These are phyloP conservation scores for Ogataea hybrid DNA, from an alignment of 1,139 yeast genomes.

Conservation along the genomic window DNA sequence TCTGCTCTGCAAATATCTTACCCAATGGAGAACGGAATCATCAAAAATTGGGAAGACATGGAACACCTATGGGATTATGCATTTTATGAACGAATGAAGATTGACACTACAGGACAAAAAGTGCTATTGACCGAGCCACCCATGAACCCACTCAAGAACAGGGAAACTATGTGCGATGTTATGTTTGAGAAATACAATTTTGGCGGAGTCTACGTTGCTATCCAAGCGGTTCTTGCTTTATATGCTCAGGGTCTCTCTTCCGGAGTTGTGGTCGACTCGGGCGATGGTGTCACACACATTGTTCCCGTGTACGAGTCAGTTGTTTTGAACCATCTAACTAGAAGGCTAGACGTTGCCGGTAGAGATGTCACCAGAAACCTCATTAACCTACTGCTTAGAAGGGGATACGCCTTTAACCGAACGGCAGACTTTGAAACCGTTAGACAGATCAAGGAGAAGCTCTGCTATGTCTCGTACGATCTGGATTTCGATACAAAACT, in stretches of 20 bases:
- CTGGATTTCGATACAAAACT: conserved; percentile 83
- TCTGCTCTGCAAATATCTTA: conserved; percentile 87
- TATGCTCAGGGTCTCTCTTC: conserved; percentile 97
- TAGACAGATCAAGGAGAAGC: conserved; percentile 93
- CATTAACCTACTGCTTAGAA: conserved; percentile 83
- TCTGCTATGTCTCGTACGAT: conserved; percentile 94
- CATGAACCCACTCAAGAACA: conserved; percentile 90
- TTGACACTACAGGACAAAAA: conserved; percentile 75
- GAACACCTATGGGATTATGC: conserved; percentile 98
- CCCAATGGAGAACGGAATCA: conserved; percentile 99
- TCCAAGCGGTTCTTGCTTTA: conserved; percentile 94
- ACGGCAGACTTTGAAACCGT: conserved; percentile 99
- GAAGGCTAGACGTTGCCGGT: conserved; percentile 95
- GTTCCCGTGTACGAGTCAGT: conserved; percentile 98
- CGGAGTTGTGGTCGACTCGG: conserved; percentile 98
- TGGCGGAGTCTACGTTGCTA: conserved; percentile 97
- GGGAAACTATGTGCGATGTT: conserved; percentile 93
- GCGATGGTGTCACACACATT: conserved; percentile 85
- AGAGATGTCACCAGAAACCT: conserved; percentile 95
- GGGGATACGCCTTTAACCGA: conserved; percentile 97
- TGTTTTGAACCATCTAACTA: conserved; percentile 88
- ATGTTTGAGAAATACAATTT: conserved; percentile 97
- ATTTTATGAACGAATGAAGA: conserved; percentile 84
- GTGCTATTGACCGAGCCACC: conserved; percentile 95
- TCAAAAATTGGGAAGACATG: conserved; percentile 98